Evolutionary conservation across 305 asterid species (phyloP).

Genomic region (Fraxinus paxiana): DNA sequence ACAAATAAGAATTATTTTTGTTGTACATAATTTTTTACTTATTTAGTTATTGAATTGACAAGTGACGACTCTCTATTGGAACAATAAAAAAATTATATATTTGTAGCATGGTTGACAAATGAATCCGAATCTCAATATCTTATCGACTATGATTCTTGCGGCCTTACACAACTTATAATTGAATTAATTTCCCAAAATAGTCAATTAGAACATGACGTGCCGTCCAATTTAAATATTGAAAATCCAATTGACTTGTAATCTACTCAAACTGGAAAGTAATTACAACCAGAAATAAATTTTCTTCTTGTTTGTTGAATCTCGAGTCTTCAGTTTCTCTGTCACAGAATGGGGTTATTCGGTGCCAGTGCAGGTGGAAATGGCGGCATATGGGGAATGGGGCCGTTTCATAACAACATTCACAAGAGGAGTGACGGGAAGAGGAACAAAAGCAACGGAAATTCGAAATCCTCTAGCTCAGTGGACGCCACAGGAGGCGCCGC

Average conservation of each 20-base stretch:
- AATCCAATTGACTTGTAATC: neutral
- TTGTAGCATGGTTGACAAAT: no score
- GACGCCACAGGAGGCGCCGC: slow-evolving; percentile 37
- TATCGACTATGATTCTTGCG: neutral
- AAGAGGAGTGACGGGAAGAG: slow-evolving; percentile 28
- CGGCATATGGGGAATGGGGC: slow-evolving; percentile 54
- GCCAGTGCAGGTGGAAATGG: slow-evolving; percentile 47
- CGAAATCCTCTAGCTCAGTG: slow-evolving; percentile 42
- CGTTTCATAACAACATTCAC: slow-evolving; percentile 29
- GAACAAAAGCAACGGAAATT: slow-evolving; percentile 26
- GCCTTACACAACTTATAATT: neutral
- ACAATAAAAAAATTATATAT: no score
- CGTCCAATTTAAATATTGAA: neutral
- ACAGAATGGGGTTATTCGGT: slow-evolving; percentile 46
- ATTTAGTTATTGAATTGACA: no score
- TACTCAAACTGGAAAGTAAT: neutral
- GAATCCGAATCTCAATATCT: neutral
- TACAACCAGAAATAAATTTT: neutral
- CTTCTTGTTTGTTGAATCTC: neutral
- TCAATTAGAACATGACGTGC: neutral
- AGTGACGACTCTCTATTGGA: no score
- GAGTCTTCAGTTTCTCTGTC: neutral
- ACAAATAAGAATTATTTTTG: no score
- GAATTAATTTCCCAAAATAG: neutral
- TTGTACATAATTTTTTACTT: no score